These are phyloP conservation scores for Cystobasidium sp. DNA, from an alignment of 1,284 basidiomycete species.

Conservation along the genomic window DNA sequence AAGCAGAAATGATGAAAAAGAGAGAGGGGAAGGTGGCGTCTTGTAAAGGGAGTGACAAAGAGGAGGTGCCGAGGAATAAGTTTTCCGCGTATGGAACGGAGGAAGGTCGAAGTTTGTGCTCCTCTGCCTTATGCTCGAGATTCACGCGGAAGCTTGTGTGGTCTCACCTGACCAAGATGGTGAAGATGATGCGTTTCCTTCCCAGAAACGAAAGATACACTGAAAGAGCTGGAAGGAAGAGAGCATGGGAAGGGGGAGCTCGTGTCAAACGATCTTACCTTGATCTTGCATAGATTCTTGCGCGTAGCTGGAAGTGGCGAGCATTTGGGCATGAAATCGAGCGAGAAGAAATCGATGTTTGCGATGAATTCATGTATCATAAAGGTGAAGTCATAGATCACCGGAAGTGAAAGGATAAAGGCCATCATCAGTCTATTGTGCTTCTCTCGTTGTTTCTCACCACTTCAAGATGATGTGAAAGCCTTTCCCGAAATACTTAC, in stretches of 20 bases:
- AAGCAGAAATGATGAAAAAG: no score
- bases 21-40: no score
- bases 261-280: conserved; percentile 62
- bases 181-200: no score
- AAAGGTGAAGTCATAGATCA: neutral
- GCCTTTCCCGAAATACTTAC: neutral
- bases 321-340: neutral
- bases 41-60: no score
- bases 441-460: neutral
- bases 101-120: no score
- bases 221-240: neutral
- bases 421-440: neutral
- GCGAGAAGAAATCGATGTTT: neutral
- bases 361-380: neutral
- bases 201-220: no score
- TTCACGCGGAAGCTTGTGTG: no score
- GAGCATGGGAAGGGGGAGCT: conserved; percentile 4
- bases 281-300: conserved; percentile 84
- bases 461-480: neutral
- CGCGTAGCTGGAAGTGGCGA: conserved; percentile 69
- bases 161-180: no score
- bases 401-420: conserved; percentile 16
- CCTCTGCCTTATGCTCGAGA: no score
- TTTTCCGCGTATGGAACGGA: no score
- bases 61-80: no score